Evolutionary conservation across 2,329 filamentous ascomycete species (phyloP).

Genomic region (Botrytis galanthina): DNA sequence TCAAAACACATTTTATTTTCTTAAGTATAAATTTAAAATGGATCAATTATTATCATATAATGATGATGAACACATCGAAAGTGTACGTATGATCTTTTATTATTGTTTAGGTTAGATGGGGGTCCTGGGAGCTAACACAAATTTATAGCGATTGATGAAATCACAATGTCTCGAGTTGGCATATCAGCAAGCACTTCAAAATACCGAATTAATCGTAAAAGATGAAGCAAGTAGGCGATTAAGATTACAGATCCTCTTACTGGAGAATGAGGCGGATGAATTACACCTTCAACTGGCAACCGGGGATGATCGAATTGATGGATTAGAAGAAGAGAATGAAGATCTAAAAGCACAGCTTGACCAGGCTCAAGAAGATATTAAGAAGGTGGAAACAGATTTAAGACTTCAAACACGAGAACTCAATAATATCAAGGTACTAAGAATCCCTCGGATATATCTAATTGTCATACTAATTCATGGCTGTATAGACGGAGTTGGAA

Average conservation of each 20-base stretch:
- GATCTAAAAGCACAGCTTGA: constrained; percentile 49
- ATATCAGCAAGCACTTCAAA: constrained; percentile 63
- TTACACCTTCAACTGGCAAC: constrained; percentile 62
- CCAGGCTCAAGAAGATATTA: constrained; percentile 43
- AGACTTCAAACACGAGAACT: constrained; percentile 53
- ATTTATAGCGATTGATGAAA: constrained; percentile 34
- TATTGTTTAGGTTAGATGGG: neutral
- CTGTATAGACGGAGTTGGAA: constrained; percentile 64
- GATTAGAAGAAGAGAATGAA: constrained; percentile 50
- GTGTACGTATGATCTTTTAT: constrained; percentile 25
- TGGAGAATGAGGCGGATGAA: constrained; percentile 71
- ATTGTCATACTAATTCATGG: constrained; percentile 6
- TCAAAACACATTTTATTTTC: constrained; percentile 9
- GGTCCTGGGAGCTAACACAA: constrained; percentile 11
- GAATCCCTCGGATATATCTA: neutral
- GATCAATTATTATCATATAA: constrained; percentile 34
- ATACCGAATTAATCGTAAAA: constrained; percentile 66
- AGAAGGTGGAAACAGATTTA: constrained; percentile 42
- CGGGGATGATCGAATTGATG: constrained; percentile 58
- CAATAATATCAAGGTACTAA: constrained; percentile 52
- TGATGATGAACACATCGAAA: constrained; percentile 33
- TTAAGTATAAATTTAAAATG: constrained; percentile 27
- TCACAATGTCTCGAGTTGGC: constrained; percentile 59
- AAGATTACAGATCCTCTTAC: constrained; percentile 65
- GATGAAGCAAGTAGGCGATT: constrained; percentile 72